Evolutionary conservation across 2,329 filamentous ascomycete species (phyloP), one percentile per base, ranked within the genome.

Genomic region (Diaporthe velutina): DNA sequence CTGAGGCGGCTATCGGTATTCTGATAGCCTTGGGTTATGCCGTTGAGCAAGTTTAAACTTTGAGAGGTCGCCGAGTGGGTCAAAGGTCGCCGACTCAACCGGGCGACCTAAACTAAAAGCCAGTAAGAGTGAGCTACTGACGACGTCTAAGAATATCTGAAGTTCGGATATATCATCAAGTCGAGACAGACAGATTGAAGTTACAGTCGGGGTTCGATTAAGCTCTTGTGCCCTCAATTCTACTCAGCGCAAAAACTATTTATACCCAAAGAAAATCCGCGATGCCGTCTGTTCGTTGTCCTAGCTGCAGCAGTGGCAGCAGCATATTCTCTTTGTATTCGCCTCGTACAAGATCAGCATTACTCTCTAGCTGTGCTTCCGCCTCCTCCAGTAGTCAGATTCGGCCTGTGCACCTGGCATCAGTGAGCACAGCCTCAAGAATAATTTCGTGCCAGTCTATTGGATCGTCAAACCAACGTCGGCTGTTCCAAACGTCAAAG

Each of bases 1-100:
- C 30, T 52, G 64, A 25, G 30, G 28, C 64, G 64, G 64, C 64
- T 67, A 7, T 67, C 64, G 64, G 64, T 22, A 8, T 38, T 42
- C 33, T 64, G 40, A 52, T 45, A 67, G 61, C 61, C 61, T 38
- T 67, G 30, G 13, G 30, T 52, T 28, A 67, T 52, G 61, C 61
- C 42, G 61, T 52, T 67, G 42, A 67, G 61, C 61, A 67, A 52
- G 64, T 67, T 52, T 67, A 38, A 4, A 67, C 64, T 67, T 64
- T 67, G 22, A 67, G 3, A 67, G 64, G 45, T 67, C 64, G 64
- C 64, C 64, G 64, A 67, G 30, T 38, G 45, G 45, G 22, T 3
- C 61, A 52, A 30, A 67, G 30, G 4, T 67, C 61, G 61, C 61
- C 61, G 61, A 67, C 45, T 38, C 1, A 12, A 13, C 42, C 30